A percentile compares a stretch with the other conserved stretches of the same genome.
Evolutionary conservation across 257 asterid genomes (phyloP).

Genomic region (Nicotiana sylvestris): DNA sequence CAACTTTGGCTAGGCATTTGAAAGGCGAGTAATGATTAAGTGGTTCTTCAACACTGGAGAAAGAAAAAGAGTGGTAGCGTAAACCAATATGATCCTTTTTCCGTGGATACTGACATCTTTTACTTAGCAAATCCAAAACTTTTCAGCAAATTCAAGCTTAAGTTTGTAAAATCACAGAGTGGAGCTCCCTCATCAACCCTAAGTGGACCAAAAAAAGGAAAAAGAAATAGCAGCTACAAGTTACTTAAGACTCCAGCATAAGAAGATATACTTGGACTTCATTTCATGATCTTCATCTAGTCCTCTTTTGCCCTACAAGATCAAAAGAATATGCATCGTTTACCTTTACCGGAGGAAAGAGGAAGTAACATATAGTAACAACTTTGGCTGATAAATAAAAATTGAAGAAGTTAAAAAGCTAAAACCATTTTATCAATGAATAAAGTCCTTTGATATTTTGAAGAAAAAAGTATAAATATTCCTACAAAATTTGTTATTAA

Average conservation of each 20-base stretch:
- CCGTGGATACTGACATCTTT: background rate
- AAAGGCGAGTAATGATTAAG: background rate
- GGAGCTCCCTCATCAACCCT: background rate
- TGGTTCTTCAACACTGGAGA: background rate
- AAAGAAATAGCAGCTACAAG: background rate
- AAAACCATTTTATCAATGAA: background rate
- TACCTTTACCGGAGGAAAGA: slow-evolving; percentile 9
- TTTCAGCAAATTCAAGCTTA: background rate
- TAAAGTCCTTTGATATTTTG: background rate
- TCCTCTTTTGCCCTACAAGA: slow-evolving; percentile 66
- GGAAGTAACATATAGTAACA: slow-evolving; percentile 4
- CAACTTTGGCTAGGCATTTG: background rate
- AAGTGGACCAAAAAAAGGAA: background rate
- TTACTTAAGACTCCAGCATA: slow-evolving; percentile 6
- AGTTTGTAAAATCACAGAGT: background rate
- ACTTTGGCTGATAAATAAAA: background rate
- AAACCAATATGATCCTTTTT: background rate
- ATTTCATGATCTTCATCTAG: slow-evolving; percentile 55
- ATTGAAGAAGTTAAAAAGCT: slow-evolving; percentile 8
- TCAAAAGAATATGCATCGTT: slow-evolving; percentile 37
- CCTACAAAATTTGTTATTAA: background rate
- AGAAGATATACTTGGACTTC: slow-evolving; percentile 39
- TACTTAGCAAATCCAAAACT: background rate
- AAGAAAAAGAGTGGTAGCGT: background rate
- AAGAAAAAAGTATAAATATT: background rate